Conservation (phyloP, 257 asterid species). For the Salvia miltiorrhiza region DNA sequence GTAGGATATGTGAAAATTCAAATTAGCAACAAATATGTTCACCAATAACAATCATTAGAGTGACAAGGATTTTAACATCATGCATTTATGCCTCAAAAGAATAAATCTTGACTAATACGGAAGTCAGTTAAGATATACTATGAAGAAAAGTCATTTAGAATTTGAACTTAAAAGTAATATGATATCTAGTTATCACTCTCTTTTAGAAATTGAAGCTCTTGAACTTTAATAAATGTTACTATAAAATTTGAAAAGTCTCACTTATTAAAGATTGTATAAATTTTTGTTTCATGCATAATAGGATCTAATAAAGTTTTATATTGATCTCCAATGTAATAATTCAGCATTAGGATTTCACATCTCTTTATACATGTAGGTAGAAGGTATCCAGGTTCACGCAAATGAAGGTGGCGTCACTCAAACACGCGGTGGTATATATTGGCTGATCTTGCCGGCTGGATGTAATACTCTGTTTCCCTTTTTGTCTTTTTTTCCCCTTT, state of each 20-base stretch:
- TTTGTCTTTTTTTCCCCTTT: constrained; percentile 1
- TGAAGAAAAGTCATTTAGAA: background rate
- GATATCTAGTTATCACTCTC: background rate
- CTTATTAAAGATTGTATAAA: background rate
- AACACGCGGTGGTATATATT: constrained; percentile 88
- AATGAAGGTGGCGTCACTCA: constrained; percentile 87
- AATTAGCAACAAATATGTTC: constrained; percentile 1
- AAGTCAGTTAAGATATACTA: constrained; percentile 3
- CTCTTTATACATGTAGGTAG: constrained; percentile 55
- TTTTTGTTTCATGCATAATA: background rate
- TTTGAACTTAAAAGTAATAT: background rate
- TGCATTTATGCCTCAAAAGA: background rate
- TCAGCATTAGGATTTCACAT: constrained; percentile 13
- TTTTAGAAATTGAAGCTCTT: background rate
- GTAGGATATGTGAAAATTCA: background rate
- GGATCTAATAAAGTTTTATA: background rate
- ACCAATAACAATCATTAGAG: background rate
- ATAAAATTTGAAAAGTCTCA: background rate
- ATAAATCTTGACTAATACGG: background rate
- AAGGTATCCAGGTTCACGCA: constrained; percentile 87
- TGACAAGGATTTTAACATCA: background rate
- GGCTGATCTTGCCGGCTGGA: constrained; percentile 97
- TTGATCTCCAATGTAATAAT: background rate
- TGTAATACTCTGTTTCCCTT: constrained; percentile 45
- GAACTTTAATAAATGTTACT: background rate